phyloP scores from a whole-genome alignment of 306 rosid species.

The Sophora flavescens region DNA sequence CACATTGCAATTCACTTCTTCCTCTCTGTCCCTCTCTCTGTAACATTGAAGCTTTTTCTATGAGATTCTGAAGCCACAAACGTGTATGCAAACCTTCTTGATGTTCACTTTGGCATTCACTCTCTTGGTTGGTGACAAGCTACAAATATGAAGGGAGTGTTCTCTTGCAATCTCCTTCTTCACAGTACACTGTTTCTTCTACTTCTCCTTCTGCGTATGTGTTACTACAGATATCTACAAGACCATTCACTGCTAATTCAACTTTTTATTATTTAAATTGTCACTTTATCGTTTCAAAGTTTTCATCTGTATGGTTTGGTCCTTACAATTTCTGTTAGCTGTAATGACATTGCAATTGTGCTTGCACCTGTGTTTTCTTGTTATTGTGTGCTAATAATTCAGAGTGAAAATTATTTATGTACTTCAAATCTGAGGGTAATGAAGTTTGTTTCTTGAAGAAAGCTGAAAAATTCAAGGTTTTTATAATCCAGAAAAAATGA shows the following conservation, averaged over 20 bases:
- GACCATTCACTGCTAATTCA: too few species aligned
- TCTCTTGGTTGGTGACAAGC: constrained; percentile 29
- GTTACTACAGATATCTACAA: constrained; percentile 17
- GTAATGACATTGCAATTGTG: constrained; percentile 14
- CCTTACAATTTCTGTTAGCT: background rate
- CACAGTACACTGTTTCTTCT: constrained; percentile 44
- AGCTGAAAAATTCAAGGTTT: background rate
- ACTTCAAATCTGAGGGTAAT: background rate
- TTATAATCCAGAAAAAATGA: background rate
- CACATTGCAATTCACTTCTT: constrained; percentile 7
- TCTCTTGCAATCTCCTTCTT: constrained; percentile 41
- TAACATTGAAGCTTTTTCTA: constrained; percentile 4
- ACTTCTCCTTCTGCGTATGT: constrained; percentile 55
- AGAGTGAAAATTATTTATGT: background rate
- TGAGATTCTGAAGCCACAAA: constrained; percentile 23
- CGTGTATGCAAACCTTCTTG: constrained; percentile 18
- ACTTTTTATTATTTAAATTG: constrained; percentile 9
- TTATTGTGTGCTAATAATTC: background rate
- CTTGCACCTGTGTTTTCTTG: background rate
- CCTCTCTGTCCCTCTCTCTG: background rate
- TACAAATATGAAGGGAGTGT: constrained; percentile 53
- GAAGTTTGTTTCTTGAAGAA: background rate
- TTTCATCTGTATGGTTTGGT: background rate
- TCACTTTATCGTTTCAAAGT: background rate
- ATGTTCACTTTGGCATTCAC: constrained; percentile 36